These are phyloP conservation scores for Bryum argenteum DNA, from an alignment of 225 moss, liverwort and hornwort species.

Conservation along the genomic window DNA sequence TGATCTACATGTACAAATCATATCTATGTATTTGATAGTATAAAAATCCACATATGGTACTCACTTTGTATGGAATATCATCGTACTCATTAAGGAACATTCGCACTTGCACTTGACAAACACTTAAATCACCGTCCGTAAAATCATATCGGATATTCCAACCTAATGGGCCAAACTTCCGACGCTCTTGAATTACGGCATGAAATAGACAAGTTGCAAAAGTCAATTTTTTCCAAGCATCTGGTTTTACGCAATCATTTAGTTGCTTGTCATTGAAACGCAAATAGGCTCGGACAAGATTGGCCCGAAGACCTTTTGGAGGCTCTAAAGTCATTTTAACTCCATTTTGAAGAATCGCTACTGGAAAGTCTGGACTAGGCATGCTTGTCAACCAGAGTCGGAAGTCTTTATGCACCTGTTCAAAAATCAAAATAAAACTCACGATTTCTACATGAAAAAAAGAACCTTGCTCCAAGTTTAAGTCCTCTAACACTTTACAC, in stretches of 20 bases:
- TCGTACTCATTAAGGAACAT: conserved; percentile 89
- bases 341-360: conserved; percentile 85
- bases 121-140: conserved; percentile 78
- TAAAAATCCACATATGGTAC: neutral
- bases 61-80: conserved; percentile 80
- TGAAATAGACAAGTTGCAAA: conserved; percentile 87
- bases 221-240: conserved; percentile 76
- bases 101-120: conserved; percentile 77
- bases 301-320: conserved; percentile 80
- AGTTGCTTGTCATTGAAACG: conserved; percentile 74
- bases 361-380: conserved; percentile 79
- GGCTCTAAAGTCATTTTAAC: conserved; percentile 93
- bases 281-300: conserved; percentile 75
- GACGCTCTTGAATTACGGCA: conserved; percentile 81
- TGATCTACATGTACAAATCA: neutral
- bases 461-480: too few species aligned
- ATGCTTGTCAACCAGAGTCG: conserved; percentile 89
- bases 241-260: conserved; percentile 67
- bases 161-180: conserved; percentile 87
- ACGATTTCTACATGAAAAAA: neutral
- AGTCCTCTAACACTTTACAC: too few species aligned
- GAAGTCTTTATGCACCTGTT: conserved; percentile 82
- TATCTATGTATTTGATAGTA: neutral
- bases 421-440: neutral
- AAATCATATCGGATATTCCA: conserved; percentile 95